Evolutionary conservation across 225 moss, liverwort and hornwort genomes (phyloP), one percentile per base, ranked within the genome.

Genomic region (Sphagnum contortum): DNA sequence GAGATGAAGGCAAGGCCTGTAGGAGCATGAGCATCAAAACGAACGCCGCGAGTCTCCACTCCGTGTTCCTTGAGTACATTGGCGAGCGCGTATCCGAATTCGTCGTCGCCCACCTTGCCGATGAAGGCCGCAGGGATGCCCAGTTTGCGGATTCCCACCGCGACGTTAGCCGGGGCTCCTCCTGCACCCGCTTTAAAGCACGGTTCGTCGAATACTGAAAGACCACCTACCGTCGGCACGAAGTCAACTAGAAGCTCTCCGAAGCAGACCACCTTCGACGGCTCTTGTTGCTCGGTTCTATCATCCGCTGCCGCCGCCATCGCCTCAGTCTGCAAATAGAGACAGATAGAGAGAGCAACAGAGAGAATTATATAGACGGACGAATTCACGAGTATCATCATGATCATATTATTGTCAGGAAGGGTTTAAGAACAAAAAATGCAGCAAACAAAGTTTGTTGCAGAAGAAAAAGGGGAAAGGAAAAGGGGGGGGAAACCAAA

Each of bases 101-200:
- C 81, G 45, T 81, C 81, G 45, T 81, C 81, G 2, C 81, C 81
- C 1, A 81, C 81, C 67, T 81, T 81, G 9, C 78, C 78, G 0
- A 81, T 29, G 65, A 81, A 81, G 9, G 78, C 81, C 0, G 81
- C 8, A 2, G 55, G 57, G 0, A 70, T 74, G 2, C 81, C 78
- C 0, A 81, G 55, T 9, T 70, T 75, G 2, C 69, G 64, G 45
- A 81, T 66, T 0, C 81, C 78, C 3, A 81, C 78, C 1, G 78
- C 81, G 3, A 81, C 81, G n/a, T 81, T 81, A 5, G 81, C 81
- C 3, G 81, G 81, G 1, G 81, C 81, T 0, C 82, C 82, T 0
- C 81, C 78, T 0, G 81, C 77, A 0, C 77, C 81, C n/a, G 77
- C 78, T 65, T 81, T 78, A 0, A 78, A 81, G 74, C 73, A 10